phyloP scores from a whole-genome alignment of 2,329 filamentous ascomycete genomes.

The Leptographium lundbergii region DNA sequence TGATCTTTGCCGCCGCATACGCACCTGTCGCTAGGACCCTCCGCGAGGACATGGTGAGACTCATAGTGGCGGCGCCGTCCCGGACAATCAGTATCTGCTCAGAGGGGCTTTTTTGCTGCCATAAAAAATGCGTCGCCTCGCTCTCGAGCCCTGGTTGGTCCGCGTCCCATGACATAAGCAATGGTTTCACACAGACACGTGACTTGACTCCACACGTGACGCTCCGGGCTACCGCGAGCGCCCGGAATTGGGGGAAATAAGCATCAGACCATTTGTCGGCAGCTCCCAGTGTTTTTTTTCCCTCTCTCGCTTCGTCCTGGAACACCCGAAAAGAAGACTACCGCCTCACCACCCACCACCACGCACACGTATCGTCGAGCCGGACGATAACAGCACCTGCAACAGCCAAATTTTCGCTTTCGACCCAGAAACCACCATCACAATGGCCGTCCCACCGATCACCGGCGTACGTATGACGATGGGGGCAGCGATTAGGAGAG shows the following conservation, averaged over 20 bases:
- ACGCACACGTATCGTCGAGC: background rate
- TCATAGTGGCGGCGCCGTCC: constrained; percentile 36
- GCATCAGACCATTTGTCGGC: constrained; percentile 14
- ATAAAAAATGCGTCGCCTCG: background rate
- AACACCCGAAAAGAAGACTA: background rate
- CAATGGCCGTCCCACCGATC: constrained; percentile 45
- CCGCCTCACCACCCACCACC: background rate
- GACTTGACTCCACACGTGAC: constrained; percentile 7
- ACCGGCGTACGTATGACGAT: constrained; percentile 39
- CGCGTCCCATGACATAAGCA: background rate
- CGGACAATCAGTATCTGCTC: constrained; percentile 3
- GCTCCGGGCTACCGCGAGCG: constrained; percentile 6
- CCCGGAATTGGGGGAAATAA: constrained; percentile 9
- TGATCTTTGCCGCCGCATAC: constrained; percentile 10
- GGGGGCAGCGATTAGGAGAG: background rate
- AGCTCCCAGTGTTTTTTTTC: constrained; percentile 9
- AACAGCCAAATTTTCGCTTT: background rate
- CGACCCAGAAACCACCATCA: constrained; percentile 15
- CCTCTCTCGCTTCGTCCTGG: constrained; percentile 1
- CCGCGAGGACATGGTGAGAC: constrained; percentile 48
- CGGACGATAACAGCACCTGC: background rate
- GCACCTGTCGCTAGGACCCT: constrained; percentile 49
- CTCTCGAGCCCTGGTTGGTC: background rate
- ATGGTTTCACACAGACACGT: too few relatives aligned
- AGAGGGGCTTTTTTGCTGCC: background rate